A percentile compares a stretch with the other conserved stretches of the same genome.
These are phyloP conservation scores for Metarhizium rileyi DNA, from an alignment of 2,329 filamentous ascomycete genomes.

Conservation along the genomic window DNA sequence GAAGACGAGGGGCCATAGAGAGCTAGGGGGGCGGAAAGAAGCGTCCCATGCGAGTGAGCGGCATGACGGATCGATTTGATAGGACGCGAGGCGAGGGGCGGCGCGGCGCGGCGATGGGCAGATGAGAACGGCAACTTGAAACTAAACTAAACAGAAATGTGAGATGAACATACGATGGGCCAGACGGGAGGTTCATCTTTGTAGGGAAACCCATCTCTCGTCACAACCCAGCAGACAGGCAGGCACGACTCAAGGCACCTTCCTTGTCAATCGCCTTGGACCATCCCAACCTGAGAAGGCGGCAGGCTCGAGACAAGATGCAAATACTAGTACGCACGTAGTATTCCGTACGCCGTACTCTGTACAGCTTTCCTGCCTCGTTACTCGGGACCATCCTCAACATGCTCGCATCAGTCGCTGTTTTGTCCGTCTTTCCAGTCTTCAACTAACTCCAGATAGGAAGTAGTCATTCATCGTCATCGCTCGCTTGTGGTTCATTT, in stretches of 20 bases:
- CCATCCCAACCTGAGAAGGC: neutral
- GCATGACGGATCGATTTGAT: neutral
- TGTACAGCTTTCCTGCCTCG: neutral
- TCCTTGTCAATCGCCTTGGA: neutral
- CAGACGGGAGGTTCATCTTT: neutral
- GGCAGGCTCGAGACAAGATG: neutral
- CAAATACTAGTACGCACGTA: too few species aligned
- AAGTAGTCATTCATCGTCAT: neutral
- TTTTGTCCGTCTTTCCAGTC: neutral
- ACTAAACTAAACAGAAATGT: neutral
- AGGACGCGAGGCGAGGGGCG: neutral
- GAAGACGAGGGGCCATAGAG: neutral
- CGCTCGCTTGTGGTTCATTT: neutral
- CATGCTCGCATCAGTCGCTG: neutral
- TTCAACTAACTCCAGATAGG: too few species aligned
- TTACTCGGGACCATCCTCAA: neutral
- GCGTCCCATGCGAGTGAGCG: neutral
- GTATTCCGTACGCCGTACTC: too few species aligned
- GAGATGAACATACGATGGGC: neutral
- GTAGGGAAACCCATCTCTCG: too few species aligned
- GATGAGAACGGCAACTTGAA: neutral
- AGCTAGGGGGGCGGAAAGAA: neutral
- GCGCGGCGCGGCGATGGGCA: neutral
- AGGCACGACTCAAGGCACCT: neutral
- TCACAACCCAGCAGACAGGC: neutral